Evolutionary conservation across 306 rosid species (phyloP), one percentile per base, ranked within the genome.

Genomic region (Ormosia semicastrata): DNA sequence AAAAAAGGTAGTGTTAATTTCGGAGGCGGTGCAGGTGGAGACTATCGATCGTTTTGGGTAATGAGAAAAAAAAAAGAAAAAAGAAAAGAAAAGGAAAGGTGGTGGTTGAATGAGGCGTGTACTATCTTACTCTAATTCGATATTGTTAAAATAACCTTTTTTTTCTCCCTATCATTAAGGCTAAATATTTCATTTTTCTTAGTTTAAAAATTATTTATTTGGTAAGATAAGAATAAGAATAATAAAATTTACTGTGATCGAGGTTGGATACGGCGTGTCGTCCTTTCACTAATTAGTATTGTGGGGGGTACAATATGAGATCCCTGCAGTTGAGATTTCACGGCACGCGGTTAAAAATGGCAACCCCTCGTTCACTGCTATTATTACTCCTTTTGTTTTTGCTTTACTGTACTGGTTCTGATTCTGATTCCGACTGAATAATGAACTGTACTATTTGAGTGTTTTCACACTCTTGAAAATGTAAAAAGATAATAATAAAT

Each of bases 41-140:
- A 74, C 34, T 17, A 56, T 54, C 9, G 63, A 67, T 36, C 6
- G 4, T 83, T 56, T 69, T 50, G 74, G 75, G 82, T 43, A 73
- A 67, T 59, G 84, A 44, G 24, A 46, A 66, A 44, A 41, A 60
- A 11, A 43, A 43, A 17, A 15, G 5, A 5, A 52, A 24, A 12
- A 36, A 34, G 6, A 2, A 46, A n/a, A n/a, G n/a, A n/a, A n/a
- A 46, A 46, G 52, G n/a, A 52, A 52, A 65, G 71, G 79, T 70
- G 67, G 68, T 83, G n/a, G 73, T 75, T 77, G 85, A 71, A 73
- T 71, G 82, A 34, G 82, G 83, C 76, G 86, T 82, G 90, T 65
- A 73, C 71, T 75, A 24, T 24, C 24, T 24, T 24, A 24, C 24
- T 24, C 0, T 24, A 24, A 24, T 24, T 24, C 24, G 24, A 24